Evolutionary conservation across 2,329 filamentous ascomycete species (phyloP).

Genomic region (Arthrobotrys musiformis): DNA sequence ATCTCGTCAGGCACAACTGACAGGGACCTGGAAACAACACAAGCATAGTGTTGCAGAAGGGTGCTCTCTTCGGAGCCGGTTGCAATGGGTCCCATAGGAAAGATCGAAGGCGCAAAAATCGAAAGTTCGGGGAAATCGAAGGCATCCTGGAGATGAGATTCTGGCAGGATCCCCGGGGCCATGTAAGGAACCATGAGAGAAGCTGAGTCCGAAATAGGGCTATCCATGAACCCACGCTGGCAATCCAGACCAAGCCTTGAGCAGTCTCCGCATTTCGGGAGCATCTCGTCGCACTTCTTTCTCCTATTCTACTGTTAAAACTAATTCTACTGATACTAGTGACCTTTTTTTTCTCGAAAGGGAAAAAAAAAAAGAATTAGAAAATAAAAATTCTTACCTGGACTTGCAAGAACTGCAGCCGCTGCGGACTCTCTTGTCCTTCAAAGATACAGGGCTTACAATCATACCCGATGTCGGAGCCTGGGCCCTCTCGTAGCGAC

Average conservation of each 20-base stretch:
- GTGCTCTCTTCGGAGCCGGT: constrained; percentile 46
- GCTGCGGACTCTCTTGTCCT: constrained; percentile 53
- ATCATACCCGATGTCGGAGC: constrained; percentile 54
- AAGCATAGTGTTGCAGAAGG: constrained; percentile 56
- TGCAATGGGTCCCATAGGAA: constrained; percentile 27
- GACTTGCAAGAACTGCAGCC: constrained; percentile 56
- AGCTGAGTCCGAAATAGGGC: constrained; percentile 23
- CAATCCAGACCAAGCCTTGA: constrained; percentile 52
- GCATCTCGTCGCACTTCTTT: constrained; percentile 56
- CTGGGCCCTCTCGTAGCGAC: constrained; percentile 37
- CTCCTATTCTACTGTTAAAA: constrained; percentile 37
- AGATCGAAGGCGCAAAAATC: constrained; percentile 50
- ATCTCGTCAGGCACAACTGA: constrained; percentile 56
- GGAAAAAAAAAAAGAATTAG: no score
- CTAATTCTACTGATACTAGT: neutral
- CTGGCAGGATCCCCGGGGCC: constrained; percentile 31
- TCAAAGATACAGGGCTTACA: constrained; percentile 42
- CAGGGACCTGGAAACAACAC: constrained; percentile 56
- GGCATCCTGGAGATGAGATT: constrained; percentile 30
- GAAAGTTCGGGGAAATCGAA: constrained; percentile 45
- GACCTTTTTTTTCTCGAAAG: no score
- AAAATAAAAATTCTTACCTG: constrained; percentile 22
- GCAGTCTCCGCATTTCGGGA: constrained; percentile 53
- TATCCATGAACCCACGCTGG: constrained; percentile 47
- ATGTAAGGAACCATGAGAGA: constrained; percentile 44